These are phyloP conservation scores for Dactylonectria macrodidyma DNA, from an alignment of 2,329 filamentous ascomycete species.

Conservation along the genomic window DNA sequence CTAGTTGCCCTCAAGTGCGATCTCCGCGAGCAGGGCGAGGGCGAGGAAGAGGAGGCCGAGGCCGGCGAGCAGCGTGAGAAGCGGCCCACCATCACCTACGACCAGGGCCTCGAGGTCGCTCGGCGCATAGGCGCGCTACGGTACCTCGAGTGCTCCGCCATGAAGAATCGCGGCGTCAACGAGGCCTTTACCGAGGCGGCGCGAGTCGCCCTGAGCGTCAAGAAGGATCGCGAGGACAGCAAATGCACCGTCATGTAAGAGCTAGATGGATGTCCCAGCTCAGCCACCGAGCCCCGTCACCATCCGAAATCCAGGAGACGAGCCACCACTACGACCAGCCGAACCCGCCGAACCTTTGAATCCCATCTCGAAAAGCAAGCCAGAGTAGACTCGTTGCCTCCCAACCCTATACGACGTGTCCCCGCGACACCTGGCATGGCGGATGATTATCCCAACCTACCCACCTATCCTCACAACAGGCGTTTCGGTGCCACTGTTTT, in stretches of 20 bases:
- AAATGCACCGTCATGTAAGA: constrained; percentile 74
- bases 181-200: constrained; percentile 99
- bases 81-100: constrained; percentile 87
- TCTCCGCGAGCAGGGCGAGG: constrained; percentile 81
- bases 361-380: constrained; percentile 15
- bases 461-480: constrained; percentile 18
- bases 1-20: constrained; percentile 98
- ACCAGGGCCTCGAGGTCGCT: constrained; percentile 91
- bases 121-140: constrained; percentile 92
- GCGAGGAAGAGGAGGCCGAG: constrained; percentile 77
- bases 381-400: not conserved
- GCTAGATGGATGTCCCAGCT: constrained; percentile 7
- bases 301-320: constrained; percentile 23
- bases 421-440: constrained; percentile 18
- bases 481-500: constrained; percentile 27
- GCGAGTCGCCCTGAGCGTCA: constrained; percentile 86
- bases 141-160: constrained; percentile 98
- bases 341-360: not conserved
- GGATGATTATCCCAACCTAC: constrained; percentile 17
- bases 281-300: constrained; percentile 25
- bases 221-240: constrained; percentile 74
- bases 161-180: constrained; percentile 97
- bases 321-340: constrained; percentile 28
- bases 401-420: constrained; percentile 19
- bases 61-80: constrained; percentile 65